A percentile compares a stretch with the other conserved stretches of the same genome.
Evolutionary conservation across 1,284 basidiomycete species (phyloP).

Genomic region (Sphagnurus paluster): DNA sequence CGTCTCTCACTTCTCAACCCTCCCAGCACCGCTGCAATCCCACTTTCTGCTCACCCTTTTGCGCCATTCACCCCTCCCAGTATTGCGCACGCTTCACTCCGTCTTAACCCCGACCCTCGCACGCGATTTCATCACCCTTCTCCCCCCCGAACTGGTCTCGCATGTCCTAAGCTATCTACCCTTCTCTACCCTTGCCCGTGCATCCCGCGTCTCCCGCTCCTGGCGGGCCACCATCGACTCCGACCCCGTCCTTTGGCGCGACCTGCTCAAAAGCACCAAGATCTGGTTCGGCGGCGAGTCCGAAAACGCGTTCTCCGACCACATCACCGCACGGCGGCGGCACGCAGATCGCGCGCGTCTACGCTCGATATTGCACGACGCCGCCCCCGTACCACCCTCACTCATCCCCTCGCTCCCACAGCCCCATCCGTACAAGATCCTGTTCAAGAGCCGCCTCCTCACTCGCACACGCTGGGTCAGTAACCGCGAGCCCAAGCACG

Average conservation of each 20-base stretch:
- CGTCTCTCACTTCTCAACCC: conserved; percentile 68
- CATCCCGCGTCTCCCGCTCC: conserved; percentile 76
- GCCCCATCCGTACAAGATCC: conserved; percentile 82
- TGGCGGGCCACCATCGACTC: conserved; percentile 86
- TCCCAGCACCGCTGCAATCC: conserved; percentile 77
- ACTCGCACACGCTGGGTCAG: conserved; percentile 77
- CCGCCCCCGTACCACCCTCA: conserved; percentile 35
- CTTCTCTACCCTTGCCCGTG: conserved; percentile 74
- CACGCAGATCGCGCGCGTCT: conserved; percentile 31
- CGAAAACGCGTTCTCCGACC: conserved; percentile 67
- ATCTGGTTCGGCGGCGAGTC: conserved; percentile 85
- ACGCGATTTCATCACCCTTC: conserved; percentile 83
- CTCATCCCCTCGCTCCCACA: conserved; percentile 55
- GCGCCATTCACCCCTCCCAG: conserved; percentile 80
- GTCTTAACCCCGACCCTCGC: conserved; percentile 83
- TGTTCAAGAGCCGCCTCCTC: conserved; percentile 83
- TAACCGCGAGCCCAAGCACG: conserved; percentile 71
- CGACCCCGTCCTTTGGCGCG: conserved; percentile 82
- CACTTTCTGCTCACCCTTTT: conserved; percentile 84
- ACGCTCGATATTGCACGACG: conserved; percentile 2
- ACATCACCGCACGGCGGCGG: conserved; percentile 59
- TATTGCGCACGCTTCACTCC: conserved; percentile 79
- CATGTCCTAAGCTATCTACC: conserved; percentile 79
- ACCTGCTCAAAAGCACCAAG: conserved; percentile 73
- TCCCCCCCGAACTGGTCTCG: conserved; percentile 84